Evolutionary conservation across 2,329 filamentous ascomycete species (phyloP), one percentile per base, ranked within the genome.

Genomic region (Cercospora zeina): DNA sequence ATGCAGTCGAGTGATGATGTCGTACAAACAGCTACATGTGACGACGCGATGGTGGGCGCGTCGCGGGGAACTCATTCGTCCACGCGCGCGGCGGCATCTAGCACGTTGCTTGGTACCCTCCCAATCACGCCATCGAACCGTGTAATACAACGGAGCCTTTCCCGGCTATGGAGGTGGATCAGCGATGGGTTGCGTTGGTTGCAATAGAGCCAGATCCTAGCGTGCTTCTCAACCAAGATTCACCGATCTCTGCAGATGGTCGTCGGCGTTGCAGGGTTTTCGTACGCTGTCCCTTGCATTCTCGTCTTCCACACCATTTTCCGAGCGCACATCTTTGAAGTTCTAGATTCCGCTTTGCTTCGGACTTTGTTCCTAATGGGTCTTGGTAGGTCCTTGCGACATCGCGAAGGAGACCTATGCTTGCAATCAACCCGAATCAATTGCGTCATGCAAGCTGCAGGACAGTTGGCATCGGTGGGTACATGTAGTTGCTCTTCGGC

Each of bases 201-300:
- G n/a, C n/a, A n/a, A n/a, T 56, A 55, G 33, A 42, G 27, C 55
- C 39, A 63, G 61, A 63, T 60, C 61, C 58, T 63, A 63, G 61
- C 53, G 57, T 34, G 24, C 30, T 47, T 51, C 19, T 13, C 53
- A 27, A 58, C 58, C 54, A 50, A 59, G 61, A 63, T 60, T 21
- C 16, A 50, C 39, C 16, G 30, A 21, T 58, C 19, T 58, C 16
- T 58, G 55, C 39, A 49, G 39, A 49, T 49, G 42, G 39, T 49
- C 55, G 39, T 27, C 21, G 55, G 50, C 39, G 30, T 37, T 53
- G 27, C 30, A 53, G 49, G 49, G 49, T 34, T 16, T 31, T 47
- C n/a, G n/a, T 53, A 31, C 19, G 49, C 30, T 33, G 49, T 34
- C 49, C 49, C 49, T 53, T 53, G 49, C 49, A 53, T 53, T 21